Percentiles rank a stretch among this genome's conserved stretches.
Conservation (phyloP, 169 alveolate genomes). For the Eimeria acervulina region DNA sequence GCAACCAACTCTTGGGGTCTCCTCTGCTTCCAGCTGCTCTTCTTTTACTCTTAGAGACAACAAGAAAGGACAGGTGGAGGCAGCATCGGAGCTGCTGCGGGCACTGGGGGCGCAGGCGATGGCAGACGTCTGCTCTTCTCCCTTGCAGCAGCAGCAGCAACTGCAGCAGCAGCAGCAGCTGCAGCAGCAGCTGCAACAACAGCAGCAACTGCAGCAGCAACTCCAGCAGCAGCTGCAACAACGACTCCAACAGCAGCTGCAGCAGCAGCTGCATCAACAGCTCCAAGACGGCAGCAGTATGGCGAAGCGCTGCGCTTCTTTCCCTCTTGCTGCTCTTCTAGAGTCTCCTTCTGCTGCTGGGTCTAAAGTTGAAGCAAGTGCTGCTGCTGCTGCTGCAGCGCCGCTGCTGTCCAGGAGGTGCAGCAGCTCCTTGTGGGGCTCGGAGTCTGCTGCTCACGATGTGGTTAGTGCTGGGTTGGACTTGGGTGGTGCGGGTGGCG, state of each 20-base stretch:
- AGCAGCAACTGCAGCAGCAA: conserved; percentile 24
- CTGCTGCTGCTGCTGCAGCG: conserved; percentile 7
- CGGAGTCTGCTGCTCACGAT: background rate
- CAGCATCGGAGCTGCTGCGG: conserved; percentile 24
- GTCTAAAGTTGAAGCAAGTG: background rate
- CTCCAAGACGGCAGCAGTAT: background rate
- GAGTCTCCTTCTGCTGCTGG: conserved; percentile 25
- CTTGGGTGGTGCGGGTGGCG: background rate
- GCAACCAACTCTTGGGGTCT: background rate
- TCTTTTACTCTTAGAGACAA: background rate
- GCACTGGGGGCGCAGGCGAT: background rate
- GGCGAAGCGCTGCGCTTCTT: background rate
- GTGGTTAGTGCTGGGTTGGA: background rate
- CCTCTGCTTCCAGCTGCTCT: background rate
- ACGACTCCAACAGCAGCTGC: background rate
- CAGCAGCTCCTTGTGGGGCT: conserved; percentile 52
- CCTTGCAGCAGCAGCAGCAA: conserved; percentile 71
- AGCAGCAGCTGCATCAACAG: conserved; percentile 28
- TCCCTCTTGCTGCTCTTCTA: conserved; percentile 15
- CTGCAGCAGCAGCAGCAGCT: conserved; percentile 49
- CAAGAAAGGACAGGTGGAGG: background rate
- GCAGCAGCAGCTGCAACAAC: conserved; percentile 48
- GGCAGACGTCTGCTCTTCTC: conserved; percentile 5
- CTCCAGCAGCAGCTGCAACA: conserved; percentile 23
- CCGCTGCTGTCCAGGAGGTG: background rate